Evolutionary conservation across 495 filamentous ascomycete genomes (phyloP), one percentile per base, ranked within the genome.

Genomic region (Pseudomonodictys pantanalensis): DNA sequence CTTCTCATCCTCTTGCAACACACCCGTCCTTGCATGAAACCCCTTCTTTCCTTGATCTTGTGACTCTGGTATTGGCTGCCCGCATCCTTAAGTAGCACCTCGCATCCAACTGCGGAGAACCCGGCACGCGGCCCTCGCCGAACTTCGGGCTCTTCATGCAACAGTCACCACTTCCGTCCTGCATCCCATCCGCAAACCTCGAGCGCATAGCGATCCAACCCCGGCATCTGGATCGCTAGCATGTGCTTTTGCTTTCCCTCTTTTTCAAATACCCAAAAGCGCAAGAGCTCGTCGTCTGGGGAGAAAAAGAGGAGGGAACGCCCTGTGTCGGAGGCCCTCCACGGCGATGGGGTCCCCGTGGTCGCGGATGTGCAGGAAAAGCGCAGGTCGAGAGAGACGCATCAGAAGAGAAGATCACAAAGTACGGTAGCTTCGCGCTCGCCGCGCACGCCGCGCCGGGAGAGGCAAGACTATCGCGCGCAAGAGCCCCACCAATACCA

Each of bases 241-340:
- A 67, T 67, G 64, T 67, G 64, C 55, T 67, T 60, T 55, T 59
- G 52, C 33, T 66, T 60, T 33, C 53, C 56, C 17, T 67, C 60
- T 46, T 25, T 41, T 25, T 50, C 64, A 25, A 49, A 18, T 28
- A 54, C 32, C 43, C 52, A 62, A 52, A 61, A 61, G 53, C 58
- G 53, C 47, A 66, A 58, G 49, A 56, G 39, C 20, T 53, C 60
- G 60, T 63, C 60, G 53, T 57, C 60, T 38, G 48, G n/a, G 6
- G 46, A 63, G 50, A 56, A 64, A 25, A 60, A 63, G 59, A 67
- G 50, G 56, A 41, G 48, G 47, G 60, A 67, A 28, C 59, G 47
- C 25, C 55, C 56, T 11, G 24, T 18, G 11, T n/a, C 42, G 2
- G 61, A 55, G 22, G 24, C 61, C 22, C 54, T 63, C 9, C 60